Conservation (phyloP, 495 filamentous ascomycete species). For the Neurospora terricola region DNA sequence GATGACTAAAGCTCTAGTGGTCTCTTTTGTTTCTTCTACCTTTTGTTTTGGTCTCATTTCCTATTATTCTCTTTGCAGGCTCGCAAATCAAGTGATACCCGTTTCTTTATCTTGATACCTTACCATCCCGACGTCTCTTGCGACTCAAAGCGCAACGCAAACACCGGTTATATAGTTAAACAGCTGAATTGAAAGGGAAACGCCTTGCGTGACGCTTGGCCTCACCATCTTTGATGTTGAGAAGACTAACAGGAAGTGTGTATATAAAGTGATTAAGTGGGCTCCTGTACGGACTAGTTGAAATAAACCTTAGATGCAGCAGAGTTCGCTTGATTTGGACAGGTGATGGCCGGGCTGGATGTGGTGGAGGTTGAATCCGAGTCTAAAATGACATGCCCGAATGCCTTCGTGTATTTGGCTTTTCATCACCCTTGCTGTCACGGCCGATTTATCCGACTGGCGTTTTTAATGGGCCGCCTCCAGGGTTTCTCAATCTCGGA, state of each 20-base stretch:
- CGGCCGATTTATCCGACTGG: not conserved
- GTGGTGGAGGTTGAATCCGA: not conserved
- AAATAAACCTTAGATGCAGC: not conserved
- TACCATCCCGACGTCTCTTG: not conserved
- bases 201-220: not conserved
- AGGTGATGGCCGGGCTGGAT: not conserved
- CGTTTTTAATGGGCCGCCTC: not conserved
- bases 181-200: not conserved
- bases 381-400: not conserved
- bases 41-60: not conserved
- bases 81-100: not conserved
- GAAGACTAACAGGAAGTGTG: not conserved
- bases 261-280: not conserved
- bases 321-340: not conserved
- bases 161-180: not conserved
- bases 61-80: not conserved
- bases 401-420: not conserved
- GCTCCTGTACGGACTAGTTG: not conserved
- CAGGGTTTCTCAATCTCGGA: not conserved
- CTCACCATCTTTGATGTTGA: not conserved
- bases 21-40: not conserved
- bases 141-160: not conserved
- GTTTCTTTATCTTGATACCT: not conserved
- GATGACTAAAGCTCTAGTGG: not conserved
- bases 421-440: not conserved